Evolutionary conservation across 176 grass and related monocot genomes (phyloP), one percentile per base, ranked within the genome.

Genomic region (Elaeis guineensis): DNA sequence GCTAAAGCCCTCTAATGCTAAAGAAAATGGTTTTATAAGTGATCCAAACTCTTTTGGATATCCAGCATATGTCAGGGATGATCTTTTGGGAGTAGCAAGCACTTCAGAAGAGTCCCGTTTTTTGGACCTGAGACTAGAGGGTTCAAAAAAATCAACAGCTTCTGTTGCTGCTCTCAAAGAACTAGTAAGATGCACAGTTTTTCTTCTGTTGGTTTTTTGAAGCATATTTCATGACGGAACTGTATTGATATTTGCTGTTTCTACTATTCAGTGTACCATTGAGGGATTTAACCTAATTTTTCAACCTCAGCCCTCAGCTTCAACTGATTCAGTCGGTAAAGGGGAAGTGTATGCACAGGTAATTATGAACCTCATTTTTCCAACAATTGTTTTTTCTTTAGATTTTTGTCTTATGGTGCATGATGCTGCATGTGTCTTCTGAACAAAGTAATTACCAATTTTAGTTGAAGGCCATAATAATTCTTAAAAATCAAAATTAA

Each of bases 211-310:
- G 35, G 35, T 9, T 44, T 11, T 0, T 44, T 44, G 35, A 44
- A 44, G 35, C 14, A 44, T 44, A 14, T 44, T 44, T 44, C 11
- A 44, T 44, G 9, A 44, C 11, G 11, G 7, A 21, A 17, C 24
- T 12, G 25, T 54, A 66, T 49, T 77, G 50, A 51, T 24, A 3
- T 64, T 25, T 68, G 25, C 25, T 83, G 44, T 69, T 50, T 69
- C 21, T 77, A 5, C 52, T 53, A 76, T 75, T 71, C 64, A 89
- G 85, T 95, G 90, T 73, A 76, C 63, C 1, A 35, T 67, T 54
- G 82, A 95, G 68, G 90, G 90, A 21, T 86, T 80, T 64, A 89
- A 16, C 64, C 74, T 95, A 72, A 29, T 51, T 65, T 95, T 95
- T 64, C 76, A 83, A 77, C 53, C 24, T 53, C 81, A 75, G 30